These are phyloP conservation scores for Globisporangium acanthophoron DNA, from an alignment of 352 stramenopile species.

Conservation along the genomic window DNA sequence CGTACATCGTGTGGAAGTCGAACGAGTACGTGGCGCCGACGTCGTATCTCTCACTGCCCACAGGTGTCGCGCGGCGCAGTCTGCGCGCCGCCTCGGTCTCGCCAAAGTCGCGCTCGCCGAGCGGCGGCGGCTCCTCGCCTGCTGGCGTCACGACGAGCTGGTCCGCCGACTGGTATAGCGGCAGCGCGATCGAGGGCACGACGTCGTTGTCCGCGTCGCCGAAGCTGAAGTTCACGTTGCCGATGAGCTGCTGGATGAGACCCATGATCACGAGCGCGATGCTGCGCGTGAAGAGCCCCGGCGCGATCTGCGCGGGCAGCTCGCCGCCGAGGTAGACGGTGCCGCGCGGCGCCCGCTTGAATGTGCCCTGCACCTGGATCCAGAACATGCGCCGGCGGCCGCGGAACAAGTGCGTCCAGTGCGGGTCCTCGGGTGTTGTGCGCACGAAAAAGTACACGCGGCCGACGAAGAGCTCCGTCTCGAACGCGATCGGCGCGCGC, in stretches of 20 bases:
- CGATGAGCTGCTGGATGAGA: conserved; percentile 64
- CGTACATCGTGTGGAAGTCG: conserved; percentile 88
- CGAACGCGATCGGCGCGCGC: conserved; percentile 55
- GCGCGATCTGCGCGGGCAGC: conserved; percentile 50
- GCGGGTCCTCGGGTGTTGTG: conserved; percentile 47
- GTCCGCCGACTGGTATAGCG: conserved; percentile 75
- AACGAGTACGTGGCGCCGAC: conserved; percentile 82
- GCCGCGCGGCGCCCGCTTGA: conserved; percentile 54
- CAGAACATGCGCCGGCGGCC: conserved; percentile 76
- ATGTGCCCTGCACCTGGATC: conserved; percentile 85
- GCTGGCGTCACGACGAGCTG: conserved; percentile 68
- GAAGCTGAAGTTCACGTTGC: conserved; percentile 69
- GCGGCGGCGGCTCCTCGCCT: conserved; percentile 37
- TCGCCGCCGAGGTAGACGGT: conserved; percentile 73
- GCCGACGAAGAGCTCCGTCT: conserved; percentile 85
- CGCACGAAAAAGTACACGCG: conserved; percentile 79
- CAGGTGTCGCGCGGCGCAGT: conserved; percentile 35
- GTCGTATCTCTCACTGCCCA: conserved; percentile 42
- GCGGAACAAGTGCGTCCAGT: conserved; percentile 51
- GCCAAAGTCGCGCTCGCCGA: conserved; percentile 59
- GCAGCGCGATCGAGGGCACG: conserved; percentile 63
- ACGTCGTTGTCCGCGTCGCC: conserved; percentile 30
- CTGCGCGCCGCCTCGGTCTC: conserved; percentile 44
- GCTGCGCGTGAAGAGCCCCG: conserved; percentile 73
- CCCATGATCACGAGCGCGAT: conserved; percentile 72